phyloP scores from a whole-genome alignment of 2,329 filamentous ascomycete species.

The Pestalotiopsis sp. region DNA sequence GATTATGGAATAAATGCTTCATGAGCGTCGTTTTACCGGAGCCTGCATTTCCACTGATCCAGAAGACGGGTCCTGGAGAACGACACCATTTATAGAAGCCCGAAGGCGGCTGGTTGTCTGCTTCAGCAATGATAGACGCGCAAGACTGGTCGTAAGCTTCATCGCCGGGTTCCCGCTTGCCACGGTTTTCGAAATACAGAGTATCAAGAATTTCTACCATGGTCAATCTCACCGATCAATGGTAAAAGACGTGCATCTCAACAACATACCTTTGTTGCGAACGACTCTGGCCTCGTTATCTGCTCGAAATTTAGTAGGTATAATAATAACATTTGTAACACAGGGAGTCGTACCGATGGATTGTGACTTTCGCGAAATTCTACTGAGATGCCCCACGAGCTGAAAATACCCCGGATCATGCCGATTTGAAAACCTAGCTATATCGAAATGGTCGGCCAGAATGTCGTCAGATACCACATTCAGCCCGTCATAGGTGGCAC shows the following conservation, averaged over 20 bases:
- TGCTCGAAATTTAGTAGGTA: not conserved
- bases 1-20: conserved; percentile 12
- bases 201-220: conserved; percentile 8
- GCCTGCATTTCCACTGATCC: conserved; percentile 21
- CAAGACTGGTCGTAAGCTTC: conserved; percentile 11
- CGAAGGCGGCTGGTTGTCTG: not conserved
- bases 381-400: conserved; percentile 9
- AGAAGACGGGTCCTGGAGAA: conserved; percentile 15
- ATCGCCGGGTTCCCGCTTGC: conserved; percentile 1
- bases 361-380: conserved; percentile 2
- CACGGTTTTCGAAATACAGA: conserved; percentile 13
- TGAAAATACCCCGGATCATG: conserved; percentile 12
- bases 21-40: conserved; percentile 21
- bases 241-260: not conserved
- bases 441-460: conserved; percentile 5
- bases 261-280: conserved; percentile 8
- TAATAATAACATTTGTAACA: not conserved
- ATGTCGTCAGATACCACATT: conserved; percentile 14
- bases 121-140: conserved; percentile 6
- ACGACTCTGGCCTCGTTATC: conserved; percentile 4
- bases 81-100: conserved; percentile 15
- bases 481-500: conserved; percentile 11
- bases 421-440: conserved; percentile 10
- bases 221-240: not conserved
- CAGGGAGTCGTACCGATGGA: not conserved